Conservation (phyloP, 495 filamentous ascomycete species). For the Haplographium delicatum region DNA sequence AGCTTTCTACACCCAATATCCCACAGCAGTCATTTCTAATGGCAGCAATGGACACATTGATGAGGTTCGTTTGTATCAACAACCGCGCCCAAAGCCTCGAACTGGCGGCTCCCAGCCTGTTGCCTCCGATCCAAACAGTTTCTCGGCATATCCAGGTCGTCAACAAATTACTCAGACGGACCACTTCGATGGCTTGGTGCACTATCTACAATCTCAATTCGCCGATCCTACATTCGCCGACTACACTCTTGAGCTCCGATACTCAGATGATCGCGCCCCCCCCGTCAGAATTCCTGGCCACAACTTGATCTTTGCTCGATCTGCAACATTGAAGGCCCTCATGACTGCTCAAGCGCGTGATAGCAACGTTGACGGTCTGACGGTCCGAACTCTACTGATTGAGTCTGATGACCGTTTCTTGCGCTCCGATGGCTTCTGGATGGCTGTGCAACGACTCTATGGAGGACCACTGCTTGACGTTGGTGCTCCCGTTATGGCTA, state of each 20-base stretch:
- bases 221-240: constrained; percentile 39
- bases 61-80: constrained; percentile 28
- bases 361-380: constrained; percentile 20
- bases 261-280: constrained; percentile 31
- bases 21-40: constrained; percentile 27
- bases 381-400: constrained; percentile 33
- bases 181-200: constrained; percentile 35
- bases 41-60: constrained; percentile 30
- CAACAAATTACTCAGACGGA: constrained; percentile 16
- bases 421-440: constrained; percentile 42
- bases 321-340: constrained; percentile 36
- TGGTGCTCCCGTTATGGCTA: constrained; percentile 13
- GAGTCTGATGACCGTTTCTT: constrained; percentile 43
- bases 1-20: constrained; percentile 26
- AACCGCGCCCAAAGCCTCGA: constrained; percentile 18
- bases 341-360: constrained; percentile 22
- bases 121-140: constrained; percentile 1
- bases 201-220: constrained; percentile 35
- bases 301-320: constrained; percentile 47
- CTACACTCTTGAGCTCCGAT: constrained; percentile 42
- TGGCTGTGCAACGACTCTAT: constrained; percentile 44
- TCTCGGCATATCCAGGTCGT: constrained; percentile 12
- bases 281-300: constrained; percentile 42
- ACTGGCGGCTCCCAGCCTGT: constrained; percentile 2
- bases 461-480: constrained; percentile 35